phyloP scores from a whole-genome alignment of 805 yeast genomes.

The Metschnikowia vanudenii region DNA sequence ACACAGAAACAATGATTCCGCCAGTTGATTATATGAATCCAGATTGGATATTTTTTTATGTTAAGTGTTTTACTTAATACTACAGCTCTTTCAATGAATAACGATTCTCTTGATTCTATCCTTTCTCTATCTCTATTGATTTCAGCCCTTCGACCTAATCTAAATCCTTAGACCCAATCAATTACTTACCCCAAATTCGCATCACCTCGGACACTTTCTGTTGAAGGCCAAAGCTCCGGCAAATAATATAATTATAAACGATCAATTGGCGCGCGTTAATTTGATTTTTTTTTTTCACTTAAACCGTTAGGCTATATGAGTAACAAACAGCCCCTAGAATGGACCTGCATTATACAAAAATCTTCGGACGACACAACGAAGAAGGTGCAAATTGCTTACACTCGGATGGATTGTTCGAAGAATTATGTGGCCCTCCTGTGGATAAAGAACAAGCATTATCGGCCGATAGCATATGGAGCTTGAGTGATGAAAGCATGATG shows the following conservation, averaged over 20 bases:
- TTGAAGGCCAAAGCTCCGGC: not conserved
- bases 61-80: not conserved
- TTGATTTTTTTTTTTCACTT: too few relatives aligned
- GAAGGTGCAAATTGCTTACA: slow-evolving; percentile 1
- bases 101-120: not conserved
- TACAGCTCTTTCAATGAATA: too few relatives aligned
- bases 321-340: not conserved
- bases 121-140: not conserved
- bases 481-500: slow-evolving; percentile 7
- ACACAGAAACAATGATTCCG: not conserved
- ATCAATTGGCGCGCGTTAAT: too few relatives aligned
- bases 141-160: not conserved
- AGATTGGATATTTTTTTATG: not conserved
- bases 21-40: not conserved
- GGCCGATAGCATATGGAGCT: slow-evolving; percentile 6
- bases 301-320: too few relatives aligned
- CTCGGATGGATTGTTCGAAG: slow-evolving; percentile 4
- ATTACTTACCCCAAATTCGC: not conserved
- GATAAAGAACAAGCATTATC: slow-evolving; percentile 2
- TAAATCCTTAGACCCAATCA: too few relatives aligned
- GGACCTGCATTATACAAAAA: slow-evolving; percentile 2
- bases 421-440: not conserved
- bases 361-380: slow-evolving; percentile 1
- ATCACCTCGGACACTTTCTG: not conserved
- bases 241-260: not conserved